Percentiles rank a stretch among this genome's conserved stretches.
These are phyloP conservation scores for Trichosphaerium sp. DNA, from an alignment of 78 protist species.

Conservation along the genomic window DNA sequence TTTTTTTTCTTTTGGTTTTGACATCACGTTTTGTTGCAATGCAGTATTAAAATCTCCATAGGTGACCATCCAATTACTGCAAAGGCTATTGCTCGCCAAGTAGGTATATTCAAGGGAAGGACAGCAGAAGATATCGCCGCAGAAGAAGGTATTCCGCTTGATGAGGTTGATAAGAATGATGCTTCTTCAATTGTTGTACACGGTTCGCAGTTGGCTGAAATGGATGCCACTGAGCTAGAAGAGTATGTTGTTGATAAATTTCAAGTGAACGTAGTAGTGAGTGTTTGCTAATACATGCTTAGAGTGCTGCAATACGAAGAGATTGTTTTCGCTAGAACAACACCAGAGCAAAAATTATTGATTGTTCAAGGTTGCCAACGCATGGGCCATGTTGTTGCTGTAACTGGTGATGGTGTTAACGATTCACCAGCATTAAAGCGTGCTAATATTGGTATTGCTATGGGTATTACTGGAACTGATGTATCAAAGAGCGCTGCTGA, in stretches of 20 bases:
- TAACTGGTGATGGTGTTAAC: slow-evolving; percentile 95
- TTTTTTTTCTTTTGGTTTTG: no score
- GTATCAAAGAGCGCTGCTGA: slow-evolving; percentile 94
- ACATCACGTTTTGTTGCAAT: slow-evolving; percentile 70
- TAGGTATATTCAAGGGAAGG: slow-evolving; percentile 22
- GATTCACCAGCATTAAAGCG: slow-evolving; percentile 92
- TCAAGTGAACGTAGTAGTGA: no score
- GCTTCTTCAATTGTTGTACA: no score
- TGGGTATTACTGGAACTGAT: slow-evolving; percentile 88
- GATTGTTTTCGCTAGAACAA: slow-evolving; percentile 88
- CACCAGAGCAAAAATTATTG: slow-evolving; percentile 84
- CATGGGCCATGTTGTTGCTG: slow-evolving; percentile 72
- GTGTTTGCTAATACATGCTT: no score
- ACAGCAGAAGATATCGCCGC: slow-evolving; percentile 46
- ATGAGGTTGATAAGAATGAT: slow-evolving; percentile 19
- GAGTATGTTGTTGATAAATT: no score
- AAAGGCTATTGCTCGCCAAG: slow-evolving; percentile 76
- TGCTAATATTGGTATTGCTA: slow-evolving; percentile 91
- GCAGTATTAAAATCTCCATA: slow-evolving; percentile 89
- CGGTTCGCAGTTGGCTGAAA: no score
- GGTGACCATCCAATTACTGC: slow-evolving; percentile 98
- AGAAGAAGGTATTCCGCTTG: slow-evolving; percentile 18
- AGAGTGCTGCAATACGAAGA: slow-evolving; percentile 28
- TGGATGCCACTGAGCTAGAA: no score
- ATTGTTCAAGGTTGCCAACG: slow-evolving; percentile 79